Conservation (phyloP, 176 grass and related monocot genomes). For the Hyparrhenia diplandra region DNA sequence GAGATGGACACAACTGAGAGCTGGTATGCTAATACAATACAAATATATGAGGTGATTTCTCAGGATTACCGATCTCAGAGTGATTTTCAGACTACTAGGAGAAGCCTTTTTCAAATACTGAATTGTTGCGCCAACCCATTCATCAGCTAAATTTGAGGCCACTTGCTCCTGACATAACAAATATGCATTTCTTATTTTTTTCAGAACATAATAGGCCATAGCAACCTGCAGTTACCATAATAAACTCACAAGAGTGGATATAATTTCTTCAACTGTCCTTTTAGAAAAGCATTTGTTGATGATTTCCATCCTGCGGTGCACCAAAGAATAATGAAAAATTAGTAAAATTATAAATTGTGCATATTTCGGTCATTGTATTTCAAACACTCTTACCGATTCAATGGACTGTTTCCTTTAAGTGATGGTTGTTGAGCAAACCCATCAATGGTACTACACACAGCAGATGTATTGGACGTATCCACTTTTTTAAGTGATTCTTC, state of each 20-base stretch:
- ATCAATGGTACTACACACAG: conserved; percentile 63
- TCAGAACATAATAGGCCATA: background rate
- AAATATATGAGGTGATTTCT: background rate
- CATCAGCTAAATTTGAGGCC: conserved; percentile 33
- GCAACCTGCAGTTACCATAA: too few relatives aligned
- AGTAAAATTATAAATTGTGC: background rate
- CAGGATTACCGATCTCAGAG: conserved; percentile 61
- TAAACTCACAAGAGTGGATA: too few relatives aligned
- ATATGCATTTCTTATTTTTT: conserved; percentile 12
- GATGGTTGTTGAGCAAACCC: conserved; percentile 57
- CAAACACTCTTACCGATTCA: conserved; percentile 49
- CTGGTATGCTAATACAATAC: too few relatives aligned
- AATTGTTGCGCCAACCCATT: conserved; percentile 56
- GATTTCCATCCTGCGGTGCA: too few relatives aligned
- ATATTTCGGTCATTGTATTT: background rate
- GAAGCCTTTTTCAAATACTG: conserved; percentile 72
- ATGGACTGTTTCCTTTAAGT: conserved; percentile 57
- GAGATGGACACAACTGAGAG: too few relatives aligned
- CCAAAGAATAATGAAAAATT: background rate
- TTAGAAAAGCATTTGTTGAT: too few relatives aligned
- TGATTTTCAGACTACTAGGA: conserved; percentile 81
- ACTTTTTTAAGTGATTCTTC: conserved; percentile 68
- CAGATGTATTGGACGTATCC: conserved; percentile 52
- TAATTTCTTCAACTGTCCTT: too few relatives aligned
- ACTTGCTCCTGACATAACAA: conserved; percentile 57